phyloP scores from a whole-genome alignment of 768 basidiomycete genomes.

The Mycena filopes region DNA sequence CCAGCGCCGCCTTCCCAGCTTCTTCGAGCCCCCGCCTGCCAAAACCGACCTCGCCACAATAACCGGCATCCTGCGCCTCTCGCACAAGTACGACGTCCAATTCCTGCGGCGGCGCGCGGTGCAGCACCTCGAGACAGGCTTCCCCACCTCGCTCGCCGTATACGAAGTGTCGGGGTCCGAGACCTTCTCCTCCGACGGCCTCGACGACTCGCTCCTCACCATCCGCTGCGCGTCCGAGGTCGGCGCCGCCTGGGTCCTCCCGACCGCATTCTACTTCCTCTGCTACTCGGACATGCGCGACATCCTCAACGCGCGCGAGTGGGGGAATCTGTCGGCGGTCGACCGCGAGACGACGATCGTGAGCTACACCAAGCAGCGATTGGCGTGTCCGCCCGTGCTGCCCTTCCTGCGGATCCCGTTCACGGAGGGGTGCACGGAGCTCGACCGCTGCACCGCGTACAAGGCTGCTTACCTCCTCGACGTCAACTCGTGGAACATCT shows the following conservation, averaged over 20 bases:
- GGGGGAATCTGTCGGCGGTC: neutral
- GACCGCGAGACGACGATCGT: conserved; percentile 26
- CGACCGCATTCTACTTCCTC: conserved; percentile 32
- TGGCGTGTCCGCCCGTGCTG: conserved; percentile 29
- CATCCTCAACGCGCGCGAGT: conserved; percentile 22
- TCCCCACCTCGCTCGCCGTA: too few species aligned
- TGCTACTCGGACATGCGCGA: conserved; percentile 33
- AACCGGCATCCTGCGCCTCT: too few species aligned
- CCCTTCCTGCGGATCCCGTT: conserved; percentile 33
- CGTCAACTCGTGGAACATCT: conserved; percentile 29
- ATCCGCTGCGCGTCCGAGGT: conserved; percentile 26
- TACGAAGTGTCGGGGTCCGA: conserved; percentile 23
- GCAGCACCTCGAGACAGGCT: too few species aligned
- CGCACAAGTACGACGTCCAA: too few species aligned
- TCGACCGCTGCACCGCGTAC: conserved; percentile 24
- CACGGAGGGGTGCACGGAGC: conserved; percentile 25
- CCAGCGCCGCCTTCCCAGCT: too few species aligned
- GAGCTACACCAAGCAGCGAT: conserved; percentile 29
- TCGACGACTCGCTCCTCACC: conserved; percentile 27
- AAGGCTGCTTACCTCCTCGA: conserved; percentile 21
- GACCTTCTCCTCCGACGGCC: conserved; percentile 30
- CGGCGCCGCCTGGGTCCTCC: conserved; percentile 29
- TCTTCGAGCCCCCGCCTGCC: too few species aligned
- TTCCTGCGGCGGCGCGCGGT: too few species aligned
- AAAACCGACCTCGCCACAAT: too few species aligned